Conservation (phyloP, 805 yeast species). For the Maudiozyma bulderi region DNA sequence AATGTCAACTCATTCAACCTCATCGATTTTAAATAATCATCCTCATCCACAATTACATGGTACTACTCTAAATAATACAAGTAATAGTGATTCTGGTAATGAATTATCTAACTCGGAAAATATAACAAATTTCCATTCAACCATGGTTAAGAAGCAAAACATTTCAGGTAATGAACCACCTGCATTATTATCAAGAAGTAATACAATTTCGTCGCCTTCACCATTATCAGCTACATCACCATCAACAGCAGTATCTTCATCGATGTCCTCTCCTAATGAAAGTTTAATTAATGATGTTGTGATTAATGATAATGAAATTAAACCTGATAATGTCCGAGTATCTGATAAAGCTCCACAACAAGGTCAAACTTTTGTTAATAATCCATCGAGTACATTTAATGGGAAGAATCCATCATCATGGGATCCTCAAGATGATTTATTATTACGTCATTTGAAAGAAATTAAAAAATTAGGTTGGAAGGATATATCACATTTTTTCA, state of each 20-base stretch:
- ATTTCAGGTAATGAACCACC: neutral
- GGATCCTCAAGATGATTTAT: slow-evolving; percentile 69
- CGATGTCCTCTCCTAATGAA: neutral
- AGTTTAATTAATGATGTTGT: neutral
- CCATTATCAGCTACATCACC: neutral
- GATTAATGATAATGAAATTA: neutral
- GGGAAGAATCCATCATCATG: slow-evolving; percentile 50
- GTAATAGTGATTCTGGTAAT: slow-evolving; percentile 2
- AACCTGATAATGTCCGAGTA: too few relatives aligned
- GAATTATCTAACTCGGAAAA: neutral
- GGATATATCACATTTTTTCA: slow-evolving; percentile 70
- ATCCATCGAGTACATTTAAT: too few relatives aligned
- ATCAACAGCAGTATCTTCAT: neutral
- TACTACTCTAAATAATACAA: neutral
- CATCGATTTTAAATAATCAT: slow-evolving; percentile 13
- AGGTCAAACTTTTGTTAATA: too few relatives aligned
- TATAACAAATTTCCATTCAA: neutral
- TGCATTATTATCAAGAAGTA: neutral
- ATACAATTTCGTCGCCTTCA: neutral
- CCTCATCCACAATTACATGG: slow-evolving; percentile 18
- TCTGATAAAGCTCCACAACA: too few relatives aligned
- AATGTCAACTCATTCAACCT: slow-evolving; percentile 7
- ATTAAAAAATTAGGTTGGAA: slow-evolving; percentile 82
- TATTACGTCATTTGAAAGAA: slow-evolving; percentile 69
- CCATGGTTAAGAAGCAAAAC: neutral